phyloP scores from a whole-genome alignment of 495 filamentous ascomycete genomes.

The Aspergillus affinis region DNA sequence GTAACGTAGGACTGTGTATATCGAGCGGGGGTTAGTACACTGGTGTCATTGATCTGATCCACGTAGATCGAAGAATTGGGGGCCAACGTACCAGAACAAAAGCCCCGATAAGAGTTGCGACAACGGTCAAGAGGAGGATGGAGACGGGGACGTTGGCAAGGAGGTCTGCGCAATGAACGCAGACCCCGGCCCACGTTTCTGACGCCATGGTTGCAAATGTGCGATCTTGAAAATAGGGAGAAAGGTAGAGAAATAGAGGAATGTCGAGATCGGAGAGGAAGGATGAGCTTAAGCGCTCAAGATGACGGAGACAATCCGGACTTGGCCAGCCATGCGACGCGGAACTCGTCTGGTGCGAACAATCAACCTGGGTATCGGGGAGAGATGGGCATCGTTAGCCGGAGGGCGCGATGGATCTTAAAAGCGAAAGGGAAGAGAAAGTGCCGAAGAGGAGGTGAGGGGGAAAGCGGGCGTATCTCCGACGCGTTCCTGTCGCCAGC shows the following conservation, averaged over 20 bases:
- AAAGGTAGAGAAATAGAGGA: conserved; percentile 6
- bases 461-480: conserved; percentile 8
- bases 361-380: conserved; percentile 14
- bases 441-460: conserved; percentile 13
- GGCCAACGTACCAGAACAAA: conserved; percentile 38
- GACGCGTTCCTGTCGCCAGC: conserved; percentile 37
- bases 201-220: conserved; percentile 31
- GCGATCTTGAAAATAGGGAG: background rate
- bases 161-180: conserved; percentile 35
- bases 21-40: background rate
- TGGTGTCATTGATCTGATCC: background rate
- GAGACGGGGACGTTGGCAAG: conserved; percentile 31
- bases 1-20: conserved; percentile 65
- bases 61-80: background rate
- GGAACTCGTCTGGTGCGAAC: conserved; percentile 14
- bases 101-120: conserved; percentile 32
- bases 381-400: conserved; percentile 15
- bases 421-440: conserved; percentile 10
- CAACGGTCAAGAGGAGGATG: conserved; percentile 30
- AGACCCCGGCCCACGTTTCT: conserved; percentile 31
- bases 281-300: conserved; percentile 25
- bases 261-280: conserved; percentile 18
- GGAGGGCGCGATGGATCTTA: background rate
- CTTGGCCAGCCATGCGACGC: conserved; percentile 37
- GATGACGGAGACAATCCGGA: conserved; percentile 26